Conservation (phyloP, 2,329 filamentous ascomycete genomes). For the Trichoderma sp. region DNA sequence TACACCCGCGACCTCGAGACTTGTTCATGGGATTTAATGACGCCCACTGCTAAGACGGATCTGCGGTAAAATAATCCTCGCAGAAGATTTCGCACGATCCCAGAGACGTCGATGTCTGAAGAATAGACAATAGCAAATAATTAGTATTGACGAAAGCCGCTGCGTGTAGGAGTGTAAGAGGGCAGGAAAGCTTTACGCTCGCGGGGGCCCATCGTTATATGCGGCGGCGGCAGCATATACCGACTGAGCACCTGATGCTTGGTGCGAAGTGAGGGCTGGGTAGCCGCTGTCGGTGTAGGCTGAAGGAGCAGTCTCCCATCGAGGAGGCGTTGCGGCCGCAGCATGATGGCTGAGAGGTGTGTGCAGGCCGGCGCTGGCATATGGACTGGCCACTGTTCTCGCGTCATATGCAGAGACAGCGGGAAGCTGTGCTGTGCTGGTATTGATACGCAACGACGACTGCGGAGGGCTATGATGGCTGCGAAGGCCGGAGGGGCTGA, state of each 20-base stretch:
- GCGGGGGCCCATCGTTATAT: conserved; percentile 45
- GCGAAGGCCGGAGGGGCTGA: conserved; percentile 44
- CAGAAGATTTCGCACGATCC: not conserved
- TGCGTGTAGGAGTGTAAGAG: not conserved
- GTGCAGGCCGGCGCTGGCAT: conserved; percentile 44
- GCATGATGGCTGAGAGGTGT: conserved; percentile 44
- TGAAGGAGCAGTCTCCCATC: conserved; percentile 46
- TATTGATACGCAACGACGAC: conserved; percentile 42
- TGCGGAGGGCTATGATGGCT: conserved; percentile 41
- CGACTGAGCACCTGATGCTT: conserved; percentile 35
- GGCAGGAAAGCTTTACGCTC: conserved; percentile 39
- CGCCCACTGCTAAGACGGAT: not conserved
- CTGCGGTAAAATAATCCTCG: not conserved
- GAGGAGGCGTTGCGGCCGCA: conserved; percentile 41
- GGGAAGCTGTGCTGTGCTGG: conserved; percentile 40
- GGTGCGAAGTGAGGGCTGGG: conserved; percentile 42
- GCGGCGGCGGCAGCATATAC: conserved; percentile 46
- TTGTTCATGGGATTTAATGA: conserved; percentile 23
- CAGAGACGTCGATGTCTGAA: not conserved
- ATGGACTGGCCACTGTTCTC: conserved; percentile 40
- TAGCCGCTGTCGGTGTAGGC: conserved; percentile 45
- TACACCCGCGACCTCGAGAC: conserved; percentile 15
- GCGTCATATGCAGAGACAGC: conserved; percentile 45
- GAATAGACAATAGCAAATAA: not conserved
- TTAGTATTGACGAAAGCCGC: not conserved